These are phyloP conservation scores for Rostrohypoxylon terebratum DNA, from an alignment of 495 filamentous ascomycete genomes.

Conservation along the genomic window DNA sequence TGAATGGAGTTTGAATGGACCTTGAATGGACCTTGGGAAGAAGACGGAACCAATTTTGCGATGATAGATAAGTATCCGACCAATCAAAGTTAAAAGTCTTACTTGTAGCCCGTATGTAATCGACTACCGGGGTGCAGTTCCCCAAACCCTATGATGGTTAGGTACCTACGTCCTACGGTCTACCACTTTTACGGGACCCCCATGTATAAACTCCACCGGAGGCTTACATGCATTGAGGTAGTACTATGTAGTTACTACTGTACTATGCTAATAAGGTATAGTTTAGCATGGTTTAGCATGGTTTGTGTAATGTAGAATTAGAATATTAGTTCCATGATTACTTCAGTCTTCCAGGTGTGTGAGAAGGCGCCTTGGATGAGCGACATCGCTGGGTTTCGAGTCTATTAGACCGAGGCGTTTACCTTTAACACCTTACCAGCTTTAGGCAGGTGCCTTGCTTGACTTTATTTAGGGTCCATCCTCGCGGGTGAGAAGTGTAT, in stretches of 20 bases:
- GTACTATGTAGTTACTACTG: neutral
- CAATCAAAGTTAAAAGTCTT: conserved; percentile 38
- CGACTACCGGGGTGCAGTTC: conserved; percentile 31
- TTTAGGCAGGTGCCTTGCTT: neutral
- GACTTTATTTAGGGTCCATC: conserved; percentile 6
- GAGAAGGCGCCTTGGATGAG: neutral
- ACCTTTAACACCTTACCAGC: neutral
- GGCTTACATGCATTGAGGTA: conserved; percentile 18
- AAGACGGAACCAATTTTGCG: conserved; percentile 34
- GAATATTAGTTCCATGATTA: neutral
- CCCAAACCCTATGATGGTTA: conserved; percentile 35
- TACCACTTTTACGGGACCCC: conserved; percentile 16
- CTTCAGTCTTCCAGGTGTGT: conserved; percentile 9
- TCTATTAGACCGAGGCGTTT: neutral
- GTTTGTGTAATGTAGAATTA: neutral
- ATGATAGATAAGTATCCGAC: conserved; percentile 37
- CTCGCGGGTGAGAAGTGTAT: neutral
- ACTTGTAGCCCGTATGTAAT: conserved; percentile 42
- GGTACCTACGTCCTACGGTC: no score
- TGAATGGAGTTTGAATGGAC: conserved; percentile 10
- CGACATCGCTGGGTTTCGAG: conserved; percentile 17
- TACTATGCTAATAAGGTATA: no score
- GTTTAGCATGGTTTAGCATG: no score
- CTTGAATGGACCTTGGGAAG: conserved; percentile 16
- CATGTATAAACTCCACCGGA: conserved; percentile 16